Conservation (phyloP, 345 rosid species). For the Jatropha curcas region DNA sequence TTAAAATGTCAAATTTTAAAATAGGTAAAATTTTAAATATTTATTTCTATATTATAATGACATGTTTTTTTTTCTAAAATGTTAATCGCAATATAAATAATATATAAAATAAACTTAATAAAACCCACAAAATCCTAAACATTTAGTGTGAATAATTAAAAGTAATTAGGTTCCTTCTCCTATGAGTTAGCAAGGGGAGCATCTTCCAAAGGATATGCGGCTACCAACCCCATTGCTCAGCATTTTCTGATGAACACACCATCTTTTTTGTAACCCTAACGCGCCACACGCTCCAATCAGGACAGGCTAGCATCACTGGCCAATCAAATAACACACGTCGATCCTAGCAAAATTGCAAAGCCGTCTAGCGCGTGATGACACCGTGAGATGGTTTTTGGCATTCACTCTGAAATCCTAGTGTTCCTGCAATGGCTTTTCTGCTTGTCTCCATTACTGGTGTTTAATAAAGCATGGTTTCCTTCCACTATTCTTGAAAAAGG, state of each 20-base stretch:
- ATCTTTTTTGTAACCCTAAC: slow-evolving; percentile 7
- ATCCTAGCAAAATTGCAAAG: background rate
- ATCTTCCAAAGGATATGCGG: slow-evolving; percentile 53
- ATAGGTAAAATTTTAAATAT: no score
- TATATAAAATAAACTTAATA: no score
- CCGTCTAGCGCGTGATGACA: background rate
- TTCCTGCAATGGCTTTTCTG: slow-evolving; percentile 1
- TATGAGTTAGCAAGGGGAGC: slow-evolving; percentile 22
- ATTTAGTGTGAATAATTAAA: no score
- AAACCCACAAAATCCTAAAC: no score
- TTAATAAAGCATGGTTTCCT: background rate
- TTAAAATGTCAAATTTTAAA: no score
- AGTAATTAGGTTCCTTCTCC: slow-evolving; percentile 14
- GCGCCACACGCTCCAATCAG: background rate
- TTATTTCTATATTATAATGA: no score
- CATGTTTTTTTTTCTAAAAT: no score
- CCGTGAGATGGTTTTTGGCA: background rate
- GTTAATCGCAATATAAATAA: no score
- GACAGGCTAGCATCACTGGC: background rate
- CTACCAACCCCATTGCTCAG: slow-evolving; percentile 22
- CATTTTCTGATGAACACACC: slow-evolving; percentile 18
- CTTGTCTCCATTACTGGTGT: background rate
- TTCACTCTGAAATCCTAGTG: background rate
- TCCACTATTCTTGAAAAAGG: background rate
- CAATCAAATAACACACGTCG: background rate